A percentile compares a stretch with the other conserved stretches of the same genome.
phyloP scores from a whole-genome alignment of 768 basidiomycete species.

The Pisolithus albus region DNA sequence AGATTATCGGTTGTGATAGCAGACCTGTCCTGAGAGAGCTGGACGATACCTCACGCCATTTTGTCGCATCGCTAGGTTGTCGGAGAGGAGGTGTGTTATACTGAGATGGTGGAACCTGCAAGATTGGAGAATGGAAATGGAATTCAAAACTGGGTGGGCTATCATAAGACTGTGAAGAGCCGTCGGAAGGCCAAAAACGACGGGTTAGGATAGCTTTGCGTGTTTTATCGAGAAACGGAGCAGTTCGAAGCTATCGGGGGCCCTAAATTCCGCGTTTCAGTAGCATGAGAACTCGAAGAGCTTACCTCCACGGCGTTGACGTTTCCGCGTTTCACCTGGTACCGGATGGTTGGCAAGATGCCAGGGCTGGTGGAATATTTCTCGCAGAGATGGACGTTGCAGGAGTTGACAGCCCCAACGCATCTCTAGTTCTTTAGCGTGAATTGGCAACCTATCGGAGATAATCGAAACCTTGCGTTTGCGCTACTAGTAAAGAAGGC shows the following conservation, averaged over 20 bases:
- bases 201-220: conserved; percentile 7
- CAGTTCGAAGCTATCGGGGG: conserved; percentile 15
- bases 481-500: neutral
- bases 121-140: neutral
- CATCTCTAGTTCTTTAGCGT: conserved; percentile 9
- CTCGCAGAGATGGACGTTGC: conserved; percentile 8
- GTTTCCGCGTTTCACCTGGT: neutral
- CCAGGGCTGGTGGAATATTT: conserved; percentile 7
- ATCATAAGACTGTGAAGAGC: neutral
- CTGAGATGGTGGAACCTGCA: neutral
- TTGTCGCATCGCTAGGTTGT: neutral
- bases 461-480: conserved; percentile 1
- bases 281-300: conserved; percentile 14
- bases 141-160: neutral
- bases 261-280: conserved; percentile 11
- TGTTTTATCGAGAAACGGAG: conserved; percentile 15
- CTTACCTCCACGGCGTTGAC: conserved; percentile 10
- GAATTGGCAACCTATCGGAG: conserved; percentile 6
- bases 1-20: neutral
- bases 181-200: conserved; percentile 1
- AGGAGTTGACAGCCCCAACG: conserved; percentile 11
- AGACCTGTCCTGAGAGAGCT: neutral
- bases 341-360: neutral
- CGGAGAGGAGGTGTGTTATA: neutral
- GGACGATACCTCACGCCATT: neutral